Conservation (phyloP, 1,139 yeast species). For the Lodderomyces pseudojiufengensis region DNA sequence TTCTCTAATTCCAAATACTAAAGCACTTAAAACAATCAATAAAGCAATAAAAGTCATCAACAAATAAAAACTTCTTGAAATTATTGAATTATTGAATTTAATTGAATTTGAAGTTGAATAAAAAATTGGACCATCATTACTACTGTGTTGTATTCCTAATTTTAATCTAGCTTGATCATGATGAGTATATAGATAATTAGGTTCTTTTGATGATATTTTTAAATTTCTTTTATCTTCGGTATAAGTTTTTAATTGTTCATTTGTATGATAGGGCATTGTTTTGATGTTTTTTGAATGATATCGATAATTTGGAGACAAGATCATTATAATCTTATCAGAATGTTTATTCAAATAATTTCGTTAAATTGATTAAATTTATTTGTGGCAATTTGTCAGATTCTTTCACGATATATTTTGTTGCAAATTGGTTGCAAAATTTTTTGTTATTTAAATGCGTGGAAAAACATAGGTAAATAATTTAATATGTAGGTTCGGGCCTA, state of each 20-base stretch:
- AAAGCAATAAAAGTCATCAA: conserved; percentile 24
- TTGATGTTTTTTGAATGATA: no score
- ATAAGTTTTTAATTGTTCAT: background rate
- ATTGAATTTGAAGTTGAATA: conserved; percentile 5
- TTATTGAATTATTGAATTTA: conserved; percentile 10
- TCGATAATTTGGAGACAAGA: no score
- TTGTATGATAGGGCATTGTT: no score
- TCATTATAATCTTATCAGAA: no score
- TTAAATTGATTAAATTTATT: no score
- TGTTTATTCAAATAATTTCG: no score
- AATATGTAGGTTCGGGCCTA: no score
- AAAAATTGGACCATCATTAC: background rate
- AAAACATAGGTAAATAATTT: no score
- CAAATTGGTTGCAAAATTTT: no score
- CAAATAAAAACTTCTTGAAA: conserved; percentile 26
- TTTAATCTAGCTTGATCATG: conserved; percentile 12
- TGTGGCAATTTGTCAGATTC: no score
- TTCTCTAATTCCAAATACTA: conserved; percentile 27
- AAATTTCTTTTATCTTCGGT: conserved; percentile 3
- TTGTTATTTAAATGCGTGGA: no score
- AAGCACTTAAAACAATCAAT: conserved; percentile 20
- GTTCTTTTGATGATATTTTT: conserved; percentile 6
- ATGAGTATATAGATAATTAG: conserved; percentile 10
- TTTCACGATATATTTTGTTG: no score
- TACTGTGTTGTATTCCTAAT: conserved; percentile 6